Base-by-base conservation (phyloP, 441 rosid genomes). In the Croton setiger region DNA sequence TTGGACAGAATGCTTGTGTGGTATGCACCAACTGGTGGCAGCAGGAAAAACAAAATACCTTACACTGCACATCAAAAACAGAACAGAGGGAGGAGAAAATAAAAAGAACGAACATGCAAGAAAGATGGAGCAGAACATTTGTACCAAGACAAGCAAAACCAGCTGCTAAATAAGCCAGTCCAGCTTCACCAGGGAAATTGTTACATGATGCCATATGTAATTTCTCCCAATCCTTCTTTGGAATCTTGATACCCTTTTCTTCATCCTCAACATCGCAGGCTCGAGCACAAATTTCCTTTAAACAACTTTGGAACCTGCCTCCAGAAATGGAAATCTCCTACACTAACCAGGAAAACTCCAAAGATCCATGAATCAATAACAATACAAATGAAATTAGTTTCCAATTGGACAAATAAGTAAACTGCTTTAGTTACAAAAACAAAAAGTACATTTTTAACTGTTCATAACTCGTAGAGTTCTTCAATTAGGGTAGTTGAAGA, bases 101-200 rank as follows among this genome's bases (percentile, higher is more conserved):
- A 10, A 55, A 18, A 27, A 35, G 3, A 41, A 0, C 10, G 27
- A n/a, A 35, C 3, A 58, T 0, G 5, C 1, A 7, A 36, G 14
- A 33, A 21, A 39, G 17, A 14, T 20, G 11, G 1, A 53, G 14
- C 17, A 72, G 23, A 35, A 17, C 11, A 36, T 45, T 7, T 31
- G 71, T 86, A 92, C 99, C 99, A 63, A 95, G 88, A 81, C 98
- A 92, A 60, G 99, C 98, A 75, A 95, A 85, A 41, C 99, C 98
- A 73, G 99, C 97, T 0, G 98, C 96, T 33, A 98, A 95, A 76
- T 98, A 95, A 75, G 99, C 99, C 81, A 95, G 80, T 36, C 99
- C 99, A 80, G 98, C 99, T 63, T 95, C 97, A 36, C 96, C 89
- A 53, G 99, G 98, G 68, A 95, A 95, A 76, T 87, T 92, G 79